These are phyloP conservation scores for Moesziomyces aphidis DNA, from an alignment of 1,284 basidiomycete genomes.

Conservation along the genomic window DNA sequence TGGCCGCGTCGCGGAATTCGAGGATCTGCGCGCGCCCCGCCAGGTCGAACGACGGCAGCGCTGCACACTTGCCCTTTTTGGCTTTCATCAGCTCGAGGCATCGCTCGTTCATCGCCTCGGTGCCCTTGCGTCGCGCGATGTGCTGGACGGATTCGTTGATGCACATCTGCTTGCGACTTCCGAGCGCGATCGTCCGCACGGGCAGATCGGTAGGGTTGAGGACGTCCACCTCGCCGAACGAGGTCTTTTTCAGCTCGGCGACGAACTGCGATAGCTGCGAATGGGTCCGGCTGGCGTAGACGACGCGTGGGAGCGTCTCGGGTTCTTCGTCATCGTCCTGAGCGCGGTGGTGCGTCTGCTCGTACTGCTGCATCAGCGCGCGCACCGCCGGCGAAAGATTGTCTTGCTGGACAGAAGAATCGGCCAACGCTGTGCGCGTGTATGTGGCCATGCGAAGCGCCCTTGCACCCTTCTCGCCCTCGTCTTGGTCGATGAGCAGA, in stretches of 20 bases:
- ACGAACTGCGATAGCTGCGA: conserved; percentile 92
- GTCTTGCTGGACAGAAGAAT: conserved; percentile 13
- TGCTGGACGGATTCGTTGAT: conserved; percentile 83
- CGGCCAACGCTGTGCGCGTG: conserved; percentile 16
- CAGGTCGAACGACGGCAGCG: conserved; percentile 75
- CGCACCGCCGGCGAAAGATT: conserved; percentile 79
- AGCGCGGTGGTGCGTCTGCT: conserved; percentile 45
- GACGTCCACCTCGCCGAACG: conserved; percentile 68
- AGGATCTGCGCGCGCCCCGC: conserved; percentile 72
- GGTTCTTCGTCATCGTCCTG: conserved; percentile 52
- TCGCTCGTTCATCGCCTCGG: conserved; percentile 87
- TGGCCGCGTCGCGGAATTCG: conserved; percentile 88
- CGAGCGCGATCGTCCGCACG: conserved; percentile 71
- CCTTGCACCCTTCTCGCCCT: conserved; percentile 11
- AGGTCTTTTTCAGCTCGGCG: conserved; percentile 82
- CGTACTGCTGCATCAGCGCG: conserved; percentile 76
- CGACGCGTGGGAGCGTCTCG: conserved; percentile 73
- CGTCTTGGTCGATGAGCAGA: conserved; percentile 40
- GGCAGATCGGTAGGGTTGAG: conserved; percentile 29
- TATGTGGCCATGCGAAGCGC: conserved; percentile 35
- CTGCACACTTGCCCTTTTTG: conserved; percentile 73
- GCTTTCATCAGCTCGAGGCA: conserved; percentile 85
- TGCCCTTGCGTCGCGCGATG: conserved; percentile 68
- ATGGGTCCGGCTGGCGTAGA: conserved; percentile 94
- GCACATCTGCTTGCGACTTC: conserved; percentile 92